These are phyloP conservation scores for Penstemon barbatus DNA, from an alignment of 257 asterid species.

Conservation along the genomic window DNA sequence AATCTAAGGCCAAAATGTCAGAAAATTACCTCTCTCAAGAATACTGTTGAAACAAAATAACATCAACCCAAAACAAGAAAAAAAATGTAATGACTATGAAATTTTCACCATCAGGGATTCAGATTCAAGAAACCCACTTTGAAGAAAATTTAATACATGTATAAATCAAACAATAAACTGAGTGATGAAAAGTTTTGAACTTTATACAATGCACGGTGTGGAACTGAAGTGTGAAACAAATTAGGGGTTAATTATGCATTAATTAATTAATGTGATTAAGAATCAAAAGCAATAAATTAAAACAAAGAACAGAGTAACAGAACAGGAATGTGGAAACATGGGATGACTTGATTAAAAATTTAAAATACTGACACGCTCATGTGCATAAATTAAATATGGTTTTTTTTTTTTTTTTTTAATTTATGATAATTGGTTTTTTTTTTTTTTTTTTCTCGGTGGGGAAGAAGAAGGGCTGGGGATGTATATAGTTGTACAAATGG, in stretches of 20 bases:
- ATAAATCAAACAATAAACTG: constrained; percentile 20
- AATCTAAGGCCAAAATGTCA: constrained; percentile 14
- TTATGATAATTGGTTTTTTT: background rate
- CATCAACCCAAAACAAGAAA: constrained; percentile 22
- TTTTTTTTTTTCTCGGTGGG: background rate
- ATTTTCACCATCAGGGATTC: constrained; percentile 32
- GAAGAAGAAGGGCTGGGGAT: constrained; percentile 35
- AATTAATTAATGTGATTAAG: background rate
- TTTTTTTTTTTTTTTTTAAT: background rate
- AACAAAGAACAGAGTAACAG: constrained; percentile 37
- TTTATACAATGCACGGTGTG: constrained; percentile 43
- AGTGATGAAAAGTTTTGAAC: constrained; percentile 27
- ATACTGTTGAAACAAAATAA: constrained; percentile 4
- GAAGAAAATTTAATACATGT: background rate
- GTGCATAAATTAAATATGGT: constrained; percentile 25
- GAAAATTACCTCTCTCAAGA: constrained; percentile 9
- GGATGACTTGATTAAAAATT: constrained; percentile 34
- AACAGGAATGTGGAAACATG: constrained; percentile 50
- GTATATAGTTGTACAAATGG: background rate
- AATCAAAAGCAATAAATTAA: too few species aligned
- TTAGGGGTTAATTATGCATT: constrained; percentile 28
- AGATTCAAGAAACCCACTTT: constrained; percentile 42
- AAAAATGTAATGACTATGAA: constrained; percentile 28
- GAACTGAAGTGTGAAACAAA: constrained; percentile 36
- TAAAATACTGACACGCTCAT: constrained; percentile 32